Evolutionary conservation across 2,329 filamentous ascomycete genomes (phyloP).

Genomic region (Pezicula radicicola): DNA sequence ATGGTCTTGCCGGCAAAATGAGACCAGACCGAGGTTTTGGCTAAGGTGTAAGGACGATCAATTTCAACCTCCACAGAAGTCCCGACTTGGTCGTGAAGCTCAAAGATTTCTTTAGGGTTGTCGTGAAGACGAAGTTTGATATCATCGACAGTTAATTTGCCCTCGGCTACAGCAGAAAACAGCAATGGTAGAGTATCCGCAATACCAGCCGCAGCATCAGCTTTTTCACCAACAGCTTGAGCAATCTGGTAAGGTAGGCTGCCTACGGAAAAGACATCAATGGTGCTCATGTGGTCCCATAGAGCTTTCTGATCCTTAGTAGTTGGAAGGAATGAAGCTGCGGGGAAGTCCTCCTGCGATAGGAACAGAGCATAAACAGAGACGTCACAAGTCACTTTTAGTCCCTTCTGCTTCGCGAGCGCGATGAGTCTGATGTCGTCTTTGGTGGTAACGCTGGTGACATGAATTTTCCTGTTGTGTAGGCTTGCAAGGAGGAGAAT

Average conservation of each 20-base stretch:
- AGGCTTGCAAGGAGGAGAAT: slow-evolving; percentile 75
- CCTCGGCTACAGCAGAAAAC: slow-evolving; percentile 72
- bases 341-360: slow-evolving; percentile 66
- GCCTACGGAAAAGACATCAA: slow-evolving; percentile 77
- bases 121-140: slow-evolving; percentile 69
- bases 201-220: slow-evolving; percentile 63
- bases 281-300: slow-evolving; percentile 69
- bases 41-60: slow-evolving; percentile 64
- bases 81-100: slow-evolving; percentile 75
- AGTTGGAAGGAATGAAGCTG: slow-evolving; percentile 64
- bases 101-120: slow-evolving; percentile 78
- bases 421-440: slow-evolving; percentile 77
- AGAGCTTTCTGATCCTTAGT: slow-evolving; percentile 67
- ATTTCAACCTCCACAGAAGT: slow-evolving; percentile 73
- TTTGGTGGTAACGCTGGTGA: slow-evolving; percentile 77
- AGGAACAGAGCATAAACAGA: slow-evolving; percentile 78
- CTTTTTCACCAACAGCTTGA: slow-evolving; percentile 46
- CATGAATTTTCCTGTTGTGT: slow-evolving; percentile 74
- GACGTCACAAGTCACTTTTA: slow-evolving; percentile 79
- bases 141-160: slow-evolving; percentile 70
- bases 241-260: slow-evolving; percentile 77
- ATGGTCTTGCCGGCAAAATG: slow-evolving; percentile 69
- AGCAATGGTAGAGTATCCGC: slow-evolving; percentile 71
- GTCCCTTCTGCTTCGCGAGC: slow-evolving; percentile 76
- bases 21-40: slow-evolving; percentile 56